Percentiles rank a stretch among this genome's conserved stretches.
phyloP scores from a whole-genome alignment of 495 filamentous ascomycete species.

The Aspergillus homomorphus region DNA sequence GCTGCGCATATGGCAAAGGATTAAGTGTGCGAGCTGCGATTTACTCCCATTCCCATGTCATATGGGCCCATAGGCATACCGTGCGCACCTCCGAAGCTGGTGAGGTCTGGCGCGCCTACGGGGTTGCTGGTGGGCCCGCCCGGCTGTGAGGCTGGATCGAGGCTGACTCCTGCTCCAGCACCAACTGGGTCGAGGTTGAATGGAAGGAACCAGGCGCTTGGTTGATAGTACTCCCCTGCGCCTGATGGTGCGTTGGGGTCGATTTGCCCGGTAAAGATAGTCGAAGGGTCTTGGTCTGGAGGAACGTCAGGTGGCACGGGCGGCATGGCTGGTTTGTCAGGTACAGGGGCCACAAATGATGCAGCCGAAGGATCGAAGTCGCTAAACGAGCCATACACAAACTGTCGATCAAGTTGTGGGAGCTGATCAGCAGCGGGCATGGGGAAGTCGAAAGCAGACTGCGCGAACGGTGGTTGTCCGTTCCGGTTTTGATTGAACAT shows the following conservation, averaged over 20 bases:
- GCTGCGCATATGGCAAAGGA: background rate
- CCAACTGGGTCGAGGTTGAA: conserved; percentile 78
- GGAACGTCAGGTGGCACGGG: conserved; percentile 20
- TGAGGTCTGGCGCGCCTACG: conserved; percentile 20
- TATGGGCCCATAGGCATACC: conserved; percentile 32
- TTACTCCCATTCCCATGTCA: conserved; percentile 27
- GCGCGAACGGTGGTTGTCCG: conserved; percentile 33
- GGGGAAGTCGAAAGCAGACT: conserved; percentile 39
- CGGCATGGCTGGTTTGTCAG: conserved; percentile 28
- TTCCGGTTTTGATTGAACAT: conserved; percentile 31
- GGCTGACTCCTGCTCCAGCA: conserved; percentile 15
- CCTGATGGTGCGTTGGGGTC: conserved; percentile 42
- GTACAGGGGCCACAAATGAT: conserved; percentile 25
- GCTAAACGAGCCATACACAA: conserved; percentile 75
- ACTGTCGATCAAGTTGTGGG: conserved; percentile 69
- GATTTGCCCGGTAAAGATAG: conserved; percentile 37
- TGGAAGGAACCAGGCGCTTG: conserved; percentile 90
- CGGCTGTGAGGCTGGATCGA: conserved; percentile 17
- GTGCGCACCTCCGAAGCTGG: conserved; percentile 22
- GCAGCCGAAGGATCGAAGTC: conserved; percentile 50
- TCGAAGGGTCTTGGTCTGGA: conserved; percentile 19
- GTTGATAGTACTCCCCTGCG: conserved; percentile 44
- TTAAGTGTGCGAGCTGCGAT: conserved; percentile 14
- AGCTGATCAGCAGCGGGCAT: conserved; percentile 43
- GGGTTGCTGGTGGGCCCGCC: conserved; percentile 1